Percentiles rank a stretch among this genome's conserved stretches.
These are phyloP conservation scores for Kwoniella bestiolae DNA, from an alignment of 768 basidiomycete genomes.

Conservation along the genomic window DNA sequence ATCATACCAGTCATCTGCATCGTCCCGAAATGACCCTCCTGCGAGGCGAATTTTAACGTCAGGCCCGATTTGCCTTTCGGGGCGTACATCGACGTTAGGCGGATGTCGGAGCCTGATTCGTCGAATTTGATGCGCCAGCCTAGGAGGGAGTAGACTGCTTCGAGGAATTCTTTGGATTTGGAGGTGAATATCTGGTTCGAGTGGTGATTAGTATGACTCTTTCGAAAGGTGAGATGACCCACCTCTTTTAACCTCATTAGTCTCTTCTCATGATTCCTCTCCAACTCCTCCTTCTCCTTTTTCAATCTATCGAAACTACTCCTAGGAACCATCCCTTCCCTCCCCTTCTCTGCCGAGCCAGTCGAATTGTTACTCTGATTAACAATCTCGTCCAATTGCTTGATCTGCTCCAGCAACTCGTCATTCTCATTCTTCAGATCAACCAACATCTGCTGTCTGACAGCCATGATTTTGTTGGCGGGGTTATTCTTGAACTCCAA, in stretches of 20 bases:
- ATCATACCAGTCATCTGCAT: conserved; percentile 57
- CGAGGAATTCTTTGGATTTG: conserved; percentile 88
- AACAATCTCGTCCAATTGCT: conserved; percentile 64
- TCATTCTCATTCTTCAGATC: conserved; percentile 80
- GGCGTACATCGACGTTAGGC: conserved; percentile 89
- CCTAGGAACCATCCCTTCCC: conserved; percentile 68
- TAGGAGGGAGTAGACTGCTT: conserved; percentile 84
- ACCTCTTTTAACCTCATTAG: conserved; percentile 80
- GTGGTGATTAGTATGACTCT: too few species aligned
- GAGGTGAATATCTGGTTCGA: conserved; percentile 84
- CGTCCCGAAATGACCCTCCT: conserved; percentile 57
- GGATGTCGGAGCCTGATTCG: conserved; percentile 79
- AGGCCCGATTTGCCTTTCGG: conserved; percentile 86
- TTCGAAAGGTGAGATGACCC: too few species aligned
- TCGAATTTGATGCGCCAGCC: conserved; percentile 91
- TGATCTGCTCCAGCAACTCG: conserved; percentile 71
- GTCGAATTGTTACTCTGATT: conserved; percentile 27
- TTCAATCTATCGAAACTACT: conserved; percentile 77
- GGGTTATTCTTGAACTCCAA: conserved; percentile 72
- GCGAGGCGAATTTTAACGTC: conserved; percentile 55
- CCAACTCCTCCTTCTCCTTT: conserved; percentile 71
- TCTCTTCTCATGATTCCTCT: conserved; percentile 76
- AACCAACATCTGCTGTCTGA: conserved; percentile 75
- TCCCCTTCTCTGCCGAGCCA: not conserved
- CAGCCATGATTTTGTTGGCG: conserved; percentile 76